phyloP scores from a whole-genome alignment of 1,284 basidiomycete species.

The Vanrija humicola region DNA sequence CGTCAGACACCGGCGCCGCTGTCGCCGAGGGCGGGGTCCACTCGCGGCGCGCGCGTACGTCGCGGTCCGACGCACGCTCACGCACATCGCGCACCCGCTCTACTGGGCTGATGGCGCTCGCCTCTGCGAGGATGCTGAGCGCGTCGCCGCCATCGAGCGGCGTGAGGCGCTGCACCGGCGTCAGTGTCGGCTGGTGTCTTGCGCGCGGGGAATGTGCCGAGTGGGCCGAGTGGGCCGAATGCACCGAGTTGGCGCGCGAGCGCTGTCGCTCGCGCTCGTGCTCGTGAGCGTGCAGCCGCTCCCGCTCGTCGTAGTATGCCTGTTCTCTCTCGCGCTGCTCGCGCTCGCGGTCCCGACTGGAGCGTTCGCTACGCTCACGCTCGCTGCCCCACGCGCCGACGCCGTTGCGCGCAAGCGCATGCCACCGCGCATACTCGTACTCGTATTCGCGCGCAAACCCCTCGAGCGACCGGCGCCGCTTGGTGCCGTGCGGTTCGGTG shows the following conservation, averaged over 20 bases:
- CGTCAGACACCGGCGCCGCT: not conserved
- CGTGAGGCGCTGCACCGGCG: not conserved
- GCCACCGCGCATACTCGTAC: constrained; percentile 11
- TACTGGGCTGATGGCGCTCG: constrained; percentile 9
- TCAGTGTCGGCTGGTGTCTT: not conserved
- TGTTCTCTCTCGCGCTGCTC: too few species aligned
- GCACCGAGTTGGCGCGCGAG: not conserved
- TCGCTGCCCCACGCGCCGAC: not conserved
- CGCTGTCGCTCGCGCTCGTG: not conserved
- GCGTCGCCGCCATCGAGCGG: constrained; percentile 31
- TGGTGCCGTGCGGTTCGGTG: not conserved
- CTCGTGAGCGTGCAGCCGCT: too few species aligned
- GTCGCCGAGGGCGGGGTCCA: too few species aligned
- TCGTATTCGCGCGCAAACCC: too few species aligned
- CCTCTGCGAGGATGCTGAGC: constrained; percentile 28
- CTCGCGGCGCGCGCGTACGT: not conserved
- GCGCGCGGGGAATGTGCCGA: constrained; percentile 5
- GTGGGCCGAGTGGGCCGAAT: constrained; percentile 2
- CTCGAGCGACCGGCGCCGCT: not conserved
- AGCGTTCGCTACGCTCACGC: too few species aligned
- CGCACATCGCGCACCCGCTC: not conserved
- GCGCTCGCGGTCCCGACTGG: too few species aligned
- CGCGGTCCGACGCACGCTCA: not conserved
- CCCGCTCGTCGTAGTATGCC: too few species aligned
- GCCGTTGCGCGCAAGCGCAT: constrained; percentile 2